Evolutionary conservation across 164 flowering plant genomes (phyloP).

Genomic region (Pachysandra terminalis): DNA sequence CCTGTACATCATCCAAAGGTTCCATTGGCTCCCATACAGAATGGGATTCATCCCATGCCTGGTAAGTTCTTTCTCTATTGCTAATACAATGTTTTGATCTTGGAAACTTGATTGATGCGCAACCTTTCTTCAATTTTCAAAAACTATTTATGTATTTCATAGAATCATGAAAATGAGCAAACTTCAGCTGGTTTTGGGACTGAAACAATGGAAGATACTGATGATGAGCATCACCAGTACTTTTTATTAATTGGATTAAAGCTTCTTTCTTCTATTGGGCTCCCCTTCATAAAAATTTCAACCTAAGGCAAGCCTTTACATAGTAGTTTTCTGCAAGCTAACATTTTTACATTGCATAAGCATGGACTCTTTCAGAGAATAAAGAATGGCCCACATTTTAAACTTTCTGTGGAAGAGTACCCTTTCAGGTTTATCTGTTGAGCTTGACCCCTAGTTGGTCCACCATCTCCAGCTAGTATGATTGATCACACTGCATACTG

Average conservation of each 20-base stretch:
- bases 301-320: neutral
- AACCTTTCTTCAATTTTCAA: neutral
- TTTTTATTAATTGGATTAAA: neutral
- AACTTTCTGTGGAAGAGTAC: neutral
- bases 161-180: neutral
- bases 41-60: conserved; percentile 86
- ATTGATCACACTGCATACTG: neutral
- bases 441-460: neutral
- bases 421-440: neutral
- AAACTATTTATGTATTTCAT: neutral
- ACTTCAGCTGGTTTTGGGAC: neutral
- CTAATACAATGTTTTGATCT: no score
- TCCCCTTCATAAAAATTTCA: neutral
- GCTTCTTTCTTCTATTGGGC: neutral
- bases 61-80: neutral
- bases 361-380: neutral
- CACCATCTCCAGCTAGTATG: neutral
- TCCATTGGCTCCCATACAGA: conserved; percentile 83
- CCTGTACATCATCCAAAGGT: conserved; percentile 68
- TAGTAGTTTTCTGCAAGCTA: neutral
- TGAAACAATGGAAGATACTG: no score
- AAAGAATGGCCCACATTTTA: no score
- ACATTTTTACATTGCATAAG: neutral
- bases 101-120: neutral
- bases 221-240: no score